Percentiles rank a stretch among this genome's conserved stretches.
phyloP scores from a whole-genome alignment of 2,329 filamentous ascomycete genomes.

The Diaporthe sp. region DNA sequence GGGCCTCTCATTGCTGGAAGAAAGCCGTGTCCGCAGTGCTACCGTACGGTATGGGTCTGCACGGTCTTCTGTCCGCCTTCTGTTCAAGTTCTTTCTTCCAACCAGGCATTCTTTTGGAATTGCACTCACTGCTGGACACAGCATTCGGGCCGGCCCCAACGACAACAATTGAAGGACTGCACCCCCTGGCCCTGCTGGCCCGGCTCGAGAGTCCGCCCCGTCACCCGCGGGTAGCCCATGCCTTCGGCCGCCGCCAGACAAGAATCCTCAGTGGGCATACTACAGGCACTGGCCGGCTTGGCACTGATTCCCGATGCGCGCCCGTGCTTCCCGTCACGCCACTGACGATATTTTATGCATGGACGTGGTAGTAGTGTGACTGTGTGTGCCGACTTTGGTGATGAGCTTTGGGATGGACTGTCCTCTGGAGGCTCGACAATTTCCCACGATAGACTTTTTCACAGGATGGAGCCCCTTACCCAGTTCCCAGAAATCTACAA shows the following conservation, averaged over 20 bases:
- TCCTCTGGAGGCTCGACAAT: not conserved
- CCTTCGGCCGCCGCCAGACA: not conserved
- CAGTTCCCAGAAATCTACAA: not conserved
- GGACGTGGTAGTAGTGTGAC: not conserved
- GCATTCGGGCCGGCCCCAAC: constrained; percentile 6
- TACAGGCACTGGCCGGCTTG: constrained; percentile 13
- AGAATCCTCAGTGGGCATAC: not conserved
- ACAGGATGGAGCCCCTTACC: not conserved
- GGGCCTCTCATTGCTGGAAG: constrained; percentile 14
- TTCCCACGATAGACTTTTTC: not conserved
- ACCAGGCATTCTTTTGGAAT: no score
- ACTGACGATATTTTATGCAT: constrained; percentile 5
- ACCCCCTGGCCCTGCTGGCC: not conserved
- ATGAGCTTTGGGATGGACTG: not conserved
- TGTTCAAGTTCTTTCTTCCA: no score
- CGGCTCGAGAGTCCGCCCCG: not conserved
- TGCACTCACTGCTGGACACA: not conserved
- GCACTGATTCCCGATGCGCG: not conserved
- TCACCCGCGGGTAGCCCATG: not conserved
- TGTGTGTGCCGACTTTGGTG: not conserved
- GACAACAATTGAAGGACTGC: not conserved
- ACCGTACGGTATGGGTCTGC: constrained; percentile 10
- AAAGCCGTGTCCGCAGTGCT: constrained; percentile 3
- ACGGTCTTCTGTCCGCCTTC: constrained; percentile 9
- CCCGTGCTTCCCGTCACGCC: constrained; percentile 22